A percentile compares a stretch with the other conserved stretches of the same genome.
Conservation (phyloP, 495 filamentous ascomycete species). For the Hyaloscypha bicolor region DNA sequence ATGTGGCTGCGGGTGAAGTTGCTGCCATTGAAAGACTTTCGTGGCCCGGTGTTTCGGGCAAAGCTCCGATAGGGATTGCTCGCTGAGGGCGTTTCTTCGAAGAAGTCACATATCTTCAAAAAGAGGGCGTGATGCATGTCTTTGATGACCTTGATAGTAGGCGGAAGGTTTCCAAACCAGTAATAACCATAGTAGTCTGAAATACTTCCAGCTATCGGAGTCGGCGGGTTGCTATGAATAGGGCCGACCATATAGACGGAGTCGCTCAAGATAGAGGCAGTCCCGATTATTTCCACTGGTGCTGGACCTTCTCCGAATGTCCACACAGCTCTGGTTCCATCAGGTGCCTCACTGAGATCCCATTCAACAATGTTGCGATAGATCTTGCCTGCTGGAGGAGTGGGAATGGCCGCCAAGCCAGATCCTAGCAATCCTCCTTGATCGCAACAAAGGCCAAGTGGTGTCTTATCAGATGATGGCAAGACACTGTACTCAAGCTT, state of each 20-base stretch:
- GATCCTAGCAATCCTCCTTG: slow-evolving; percentile 26
- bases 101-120: slow-evolving; percentile 22
- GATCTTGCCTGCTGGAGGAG: not conserved
- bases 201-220: not conserved
- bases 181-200: slow-evolving; percentile 27
- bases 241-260: slow-evolving; percentile 30
- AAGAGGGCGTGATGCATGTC: slow-evolving; percentile 26
- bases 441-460: slow-evolving; percentile 14
- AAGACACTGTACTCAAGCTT: slow-evolving; percentile 7
- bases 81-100: slow-evolving; percentile 12
- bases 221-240: slow-evolving; percentile 21
- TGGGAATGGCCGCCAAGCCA: slow-evolving; percentile 21
- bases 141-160: slow-evolving; percentile 24
- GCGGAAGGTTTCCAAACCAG: slow-evolving; percentile 24
- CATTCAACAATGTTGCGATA: slow-evolving; percentile 26
- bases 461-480: slow-evolving; percentile 2
- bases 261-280: slow-evolving; percentile 19
- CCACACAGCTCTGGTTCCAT: slow-evolving; percentile 28
- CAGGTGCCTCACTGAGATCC: slow-evolving; percentile 25
- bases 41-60: slow-evolving; percentile 5
- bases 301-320: slow-evolving; percentile 30
- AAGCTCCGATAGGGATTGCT: slow-evolving; percentile 22
- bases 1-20: slow-evolving; percentile 23
- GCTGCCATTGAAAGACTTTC: slow-evolving; percentile 6
- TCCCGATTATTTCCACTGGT: slow-evolving; percentile 21